Conservation (phyloP, 2,329 filamentous ascomycete genomes). For the Aspergillus hiratsukae region DNA sequence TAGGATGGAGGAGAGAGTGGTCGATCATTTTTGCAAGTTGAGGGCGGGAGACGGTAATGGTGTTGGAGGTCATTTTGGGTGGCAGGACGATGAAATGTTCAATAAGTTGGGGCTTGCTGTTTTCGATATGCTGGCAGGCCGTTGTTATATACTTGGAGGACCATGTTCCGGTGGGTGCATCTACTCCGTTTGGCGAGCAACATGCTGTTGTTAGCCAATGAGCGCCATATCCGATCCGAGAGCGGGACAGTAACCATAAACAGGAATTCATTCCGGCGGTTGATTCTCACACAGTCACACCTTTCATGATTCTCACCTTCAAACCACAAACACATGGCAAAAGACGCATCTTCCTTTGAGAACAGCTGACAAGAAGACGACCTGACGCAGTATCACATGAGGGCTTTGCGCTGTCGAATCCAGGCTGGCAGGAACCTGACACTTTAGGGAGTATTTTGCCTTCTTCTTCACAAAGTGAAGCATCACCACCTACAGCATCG, state of each 20-base stretch:
- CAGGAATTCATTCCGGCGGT: background rate
- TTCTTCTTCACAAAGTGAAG: background rate
- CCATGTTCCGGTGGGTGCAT: background rate
- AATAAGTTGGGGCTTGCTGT: background rate
- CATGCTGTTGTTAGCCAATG: background rate
- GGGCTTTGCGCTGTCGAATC: too few species aligned
- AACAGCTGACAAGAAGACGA: too few species aligned
- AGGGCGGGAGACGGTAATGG: constrained; percentile 30
- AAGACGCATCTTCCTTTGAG: too few species aligned
- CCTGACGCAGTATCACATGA: too few species aligned
- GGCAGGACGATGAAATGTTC: background rate
- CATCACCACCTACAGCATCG: background rate
- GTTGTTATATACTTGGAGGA: background rate
- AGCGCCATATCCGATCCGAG: background rate
- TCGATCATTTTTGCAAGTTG: constrained; percentile 46
- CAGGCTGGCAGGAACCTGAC: too few species aligned
- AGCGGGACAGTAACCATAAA: background rate
- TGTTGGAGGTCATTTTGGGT: background rate
- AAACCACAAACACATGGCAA: too few species aligned
- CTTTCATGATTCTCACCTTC: background rate
- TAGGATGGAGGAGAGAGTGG: constrained; percentile 59
- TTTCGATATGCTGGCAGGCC: background rate
- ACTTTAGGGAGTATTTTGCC: too few species aligned
- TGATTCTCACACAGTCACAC: background rate
- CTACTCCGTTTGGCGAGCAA: background rate